Evolutionary conservation across 768 basidiomycete genomes (phyloP), one percentile per base, ranked within the genome.

Genomic region (Megacollybia marginata): DNA sequence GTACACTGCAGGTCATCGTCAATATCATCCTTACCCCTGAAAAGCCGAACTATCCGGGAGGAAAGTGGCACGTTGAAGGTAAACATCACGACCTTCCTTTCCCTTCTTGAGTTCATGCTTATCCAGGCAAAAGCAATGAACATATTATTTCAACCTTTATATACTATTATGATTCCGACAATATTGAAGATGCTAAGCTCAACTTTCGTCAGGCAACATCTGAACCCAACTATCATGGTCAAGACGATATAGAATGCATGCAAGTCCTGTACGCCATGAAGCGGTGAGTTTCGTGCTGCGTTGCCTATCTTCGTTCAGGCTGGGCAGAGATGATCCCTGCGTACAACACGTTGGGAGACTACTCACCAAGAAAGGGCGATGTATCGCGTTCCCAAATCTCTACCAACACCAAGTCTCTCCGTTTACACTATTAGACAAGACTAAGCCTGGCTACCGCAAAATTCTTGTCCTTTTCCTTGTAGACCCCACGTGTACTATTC

Each of bases 1-100:
- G 46, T 2, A 46, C 60, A 38, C 55, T 68, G 1, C 66, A 66
- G 34, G 68, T 75, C 43, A 65, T 63, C 33, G 69, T 75, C 32
- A 76, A 62, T 38, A 65, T 67, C 44, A 42, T 56, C 2, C 38
- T 36, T 6, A 28, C 33, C 9, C 56, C 56, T 4, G 56, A 57
- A 31, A 47, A 48, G 9, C 55, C 60, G 6, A 48, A 55, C 13
- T 59, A 57, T 43, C 15, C 20, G 12, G 56, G 60, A 11, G 58
- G 58, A 6, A 49, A 34, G 18, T 61, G 60, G 60, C 58, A 61
- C 33, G 58, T 57, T n/a, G 57, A 57, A 48, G 59, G 59, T 50
- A 40, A 42, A 32, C 16, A 13, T 28, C 46, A 38, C 3, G 3
- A 44, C n/a, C 13, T 13, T 1, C 5, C 13, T 51, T 49, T 16